Conservation (phyloP, 2,329 filamentous ascomycete genomes). For the Teratosphaeria pseudoeucalypti region DNA sequence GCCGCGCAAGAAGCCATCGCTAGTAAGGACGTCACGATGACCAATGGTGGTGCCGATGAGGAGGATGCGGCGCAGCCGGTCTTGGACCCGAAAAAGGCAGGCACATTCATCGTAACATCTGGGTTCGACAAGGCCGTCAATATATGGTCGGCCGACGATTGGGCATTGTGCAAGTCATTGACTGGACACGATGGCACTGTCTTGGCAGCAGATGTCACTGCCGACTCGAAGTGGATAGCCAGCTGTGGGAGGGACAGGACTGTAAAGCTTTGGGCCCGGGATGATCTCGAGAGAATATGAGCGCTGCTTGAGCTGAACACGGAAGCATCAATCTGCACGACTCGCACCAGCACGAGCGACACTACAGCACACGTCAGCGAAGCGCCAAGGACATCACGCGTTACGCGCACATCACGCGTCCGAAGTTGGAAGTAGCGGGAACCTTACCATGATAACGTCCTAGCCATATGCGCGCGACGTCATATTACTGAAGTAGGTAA, state of each 20-base stretch:
- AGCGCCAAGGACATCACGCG: neutral
- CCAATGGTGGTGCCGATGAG: conserved; percentile 9
- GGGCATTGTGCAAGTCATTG: conserved; percentile 77
- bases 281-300: conserved; percentile 48
- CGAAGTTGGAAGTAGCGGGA: neutral
- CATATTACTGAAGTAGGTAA: neutral
- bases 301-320: neutral
- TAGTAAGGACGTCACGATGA: conserved; percentile 41
- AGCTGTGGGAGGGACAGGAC: conserved; percentile 91
- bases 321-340: neutral
- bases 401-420: neutral
- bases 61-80: neutral
- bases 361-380: neutral
- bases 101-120: conserved; percentile 81
- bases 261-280: conserved; percentile 90
- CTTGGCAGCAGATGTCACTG: conserved; percentile 77
- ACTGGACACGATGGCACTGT: conserved; percentile 89
- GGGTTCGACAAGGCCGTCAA: conserved; percentile 95
- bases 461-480: neutral
- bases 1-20: conserved; percentile 37
- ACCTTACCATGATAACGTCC: neutral
- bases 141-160: conserved; percentile 92
- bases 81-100: conserved; percentile 63
- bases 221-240: conserved; percentile 82
- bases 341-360: neutral